phyloP scores from a whole-genome alignment of 805 yeast species.

The Saccharomycopsis sp. region DNA sequence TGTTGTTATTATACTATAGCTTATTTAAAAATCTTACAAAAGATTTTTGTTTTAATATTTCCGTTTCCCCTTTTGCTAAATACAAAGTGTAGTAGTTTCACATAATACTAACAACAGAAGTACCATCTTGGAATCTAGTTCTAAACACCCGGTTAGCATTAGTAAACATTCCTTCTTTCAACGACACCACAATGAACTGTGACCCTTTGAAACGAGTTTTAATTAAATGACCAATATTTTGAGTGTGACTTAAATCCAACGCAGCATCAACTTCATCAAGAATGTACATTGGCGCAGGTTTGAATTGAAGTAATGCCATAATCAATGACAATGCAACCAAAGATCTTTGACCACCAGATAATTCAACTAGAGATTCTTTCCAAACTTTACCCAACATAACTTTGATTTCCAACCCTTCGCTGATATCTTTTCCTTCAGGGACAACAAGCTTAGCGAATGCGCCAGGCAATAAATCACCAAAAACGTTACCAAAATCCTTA shows the following conservation, averaged over 20 bases:
- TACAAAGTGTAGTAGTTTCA: no score
- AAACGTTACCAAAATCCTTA: conserved; percentile 82
- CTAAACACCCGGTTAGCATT: conserved; percentile 93
- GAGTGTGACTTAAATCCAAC: conserved; percentile 92
- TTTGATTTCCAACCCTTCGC: conserved; percentile 84
- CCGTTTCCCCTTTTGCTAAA: no score
- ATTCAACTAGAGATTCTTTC: conserved; percentile 92
- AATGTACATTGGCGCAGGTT: conserved; percentile 98
- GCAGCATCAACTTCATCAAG: conserved; percentile 99
- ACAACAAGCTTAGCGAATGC: conserved; percentile 87
- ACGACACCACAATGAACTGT: conserved; percentile 92
- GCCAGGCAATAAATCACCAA: conserved; percentile 81
- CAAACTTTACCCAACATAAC: conserved; percentile 88
- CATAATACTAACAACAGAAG: conserved; percentile 79
- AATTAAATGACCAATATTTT: conserved; percentile 92
- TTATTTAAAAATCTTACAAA: no score
- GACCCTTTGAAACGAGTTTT: conserved; percentile 93
- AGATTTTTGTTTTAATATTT: no score
- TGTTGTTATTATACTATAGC: no score
- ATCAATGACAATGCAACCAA: conserved; percentile 87
- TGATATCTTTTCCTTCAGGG: conserved; percentile 70
- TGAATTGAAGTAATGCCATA: conserved; percentile 84
- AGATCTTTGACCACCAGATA: conserved; percentile 96
- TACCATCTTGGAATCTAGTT: conserved; percentile 94
- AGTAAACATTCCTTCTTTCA: conserved; percentile 97